Base-by-base conservation (phyloP, 2,329 filamentous ascomycete genomes). In the Sclerotinia glacialis region DNA sequence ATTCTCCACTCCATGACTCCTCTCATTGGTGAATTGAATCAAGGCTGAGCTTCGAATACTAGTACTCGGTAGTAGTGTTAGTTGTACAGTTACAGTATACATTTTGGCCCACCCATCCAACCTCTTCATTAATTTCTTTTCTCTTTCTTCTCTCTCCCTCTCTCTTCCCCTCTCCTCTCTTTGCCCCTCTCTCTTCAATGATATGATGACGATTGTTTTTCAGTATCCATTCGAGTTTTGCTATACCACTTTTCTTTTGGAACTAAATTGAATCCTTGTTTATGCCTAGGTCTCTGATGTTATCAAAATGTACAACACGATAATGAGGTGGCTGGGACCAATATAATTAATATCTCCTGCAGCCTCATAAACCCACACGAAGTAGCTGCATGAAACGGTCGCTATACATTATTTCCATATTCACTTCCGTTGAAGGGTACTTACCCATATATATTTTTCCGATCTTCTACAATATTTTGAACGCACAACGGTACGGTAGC, bases 41-140 rank as follows among this genome's bases (percentile, higher is more conserved):
- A 23, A 52, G 26, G 49, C 49, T 52, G 49, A 31, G 23, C 26
- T 28, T 18, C 7, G 47, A 7, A 40, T 14, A 40, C 37, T 40
- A 9, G 37, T 31, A 58, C 54, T 58, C 54, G 55, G 55, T 42
- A n/a, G n/a, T n/a, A n/a, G n/a, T n/a, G n/a, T n/a, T n/a, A n/a
- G n/a, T n/a, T n/a, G n/a, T n/a, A n/a, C n/a, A n/a, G n/a, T n/a
- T n/a, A n/a, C n/a, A n/a, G 26, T 7, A 52, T 52, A 52, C 42
- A 23, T 21, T 31, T 49, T 65, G 44, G 47, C 34, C 54, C 64
- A 65, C 64, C 64, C 54, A 34, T 37, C 58, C 64, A 65, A 52
- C 64, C 64, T 65, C 55, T 65, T 60, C 18, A 60, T 65, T 65
- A 65, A 65, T 65, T 46, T 65, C 46, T 46, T 23, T 47, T 56